Evolutionary conservation across 2,329 filamentous ascomycete species (phyloP).

Genomic region (Diaporthe sp.): DNA sequence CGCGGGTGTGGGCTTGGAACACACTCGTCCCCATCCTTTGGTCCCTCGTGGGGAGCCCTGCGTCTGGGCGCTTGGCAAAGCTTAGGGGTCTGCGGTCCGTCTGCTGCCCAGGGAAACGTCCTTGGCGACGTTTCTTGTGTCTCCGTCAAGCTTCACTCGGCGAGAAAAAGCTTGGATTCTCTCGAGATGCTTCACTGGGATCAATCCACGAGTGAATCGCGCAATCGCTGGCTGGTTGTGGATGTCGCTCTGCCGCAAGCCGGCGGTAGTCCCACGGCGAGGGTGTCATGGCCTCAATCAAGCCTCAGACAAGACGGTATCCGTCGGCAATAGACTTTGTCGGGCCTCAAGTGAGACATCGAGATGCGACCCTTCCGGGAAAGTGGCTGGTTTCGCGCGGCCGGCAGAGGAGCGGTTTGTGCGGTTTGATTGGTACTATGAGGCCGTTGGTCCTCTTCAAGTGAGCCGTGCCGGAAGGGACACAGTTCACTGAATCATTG

Average conservation of each 20-base stretch:
- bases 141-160: constrained; percentile 16
- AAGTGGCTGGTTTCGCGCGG: neutral
- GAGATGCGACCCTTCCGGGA: neutral
- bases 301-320: neutral
- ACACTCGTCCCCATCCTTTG: constrained; percentile 16
- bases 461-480: neutral
- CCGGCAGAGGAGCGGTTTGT: neutral
- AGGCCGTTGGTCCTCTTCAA: neutral
- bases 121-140: constrained; percentile 22
- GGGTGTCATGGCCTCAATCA: neutral
- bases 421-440: neutral
- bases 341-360: constrained; percentile 7
- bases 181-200: neutral
- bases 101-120: constrained; percentile 40
- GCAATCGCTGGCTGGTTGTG: neutral
- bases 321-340: constrained; percentile 11
- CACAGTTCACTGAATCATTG: no score
- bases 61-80: constrained; percentile 47
- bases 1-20: constrained; percentile 1
- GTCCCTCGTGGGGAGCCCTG: constrained; percentile 30
- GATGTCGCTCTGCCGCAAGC: neutral
- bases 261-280: neutral
- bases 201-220: neutral
- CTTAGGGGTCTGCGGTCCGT: constrained; percentile 41
- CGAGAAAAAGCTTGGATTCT: neutral